Conservation (phyloP, 106 monocot species). For the Dendrobium officinale region DNA sequence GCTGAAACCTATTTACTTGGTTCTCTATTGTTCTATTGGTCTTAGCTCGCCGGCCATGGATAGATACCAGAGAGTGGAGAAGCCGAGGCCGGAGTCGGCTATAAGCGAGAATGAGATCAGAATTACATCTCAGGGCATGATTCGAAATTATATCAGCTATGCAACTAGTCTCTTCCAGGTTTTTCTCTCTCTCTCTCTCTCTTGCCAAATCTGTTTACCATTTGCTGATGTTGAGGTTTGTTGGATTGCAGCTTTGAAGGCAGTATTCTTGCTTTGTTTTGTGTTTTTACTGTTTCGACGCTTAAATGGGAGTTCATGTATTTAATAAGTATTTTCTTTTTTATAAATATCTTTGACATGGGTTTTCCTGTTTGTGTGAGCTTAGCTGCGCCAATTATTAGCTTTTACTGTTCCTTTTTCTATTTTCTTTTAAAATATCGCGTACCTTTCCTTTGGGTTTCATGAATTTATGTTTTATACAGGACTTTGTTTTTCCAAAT, state of each 20-base stretch:
- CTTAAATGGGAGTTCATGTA: too few species aligned
- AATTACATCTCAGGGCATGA: not conserved
- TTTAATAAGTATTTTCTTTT: too few species aligned
- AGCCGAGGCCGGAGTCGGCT: conserved; percentile 1
- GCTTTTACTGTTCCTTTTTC: not conserved
- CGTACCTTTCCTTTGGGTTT: not conserved
- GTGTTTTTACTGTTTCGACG: not conserved
- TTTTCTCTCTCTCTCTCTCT: not conserved
- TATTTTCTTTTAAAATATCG: not conserved
- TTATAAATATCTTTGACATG: not conserved
- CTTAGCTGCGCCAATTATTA: not conserved
- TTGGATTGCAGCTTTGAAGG: not conserved
- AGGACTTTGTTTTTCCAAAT: not conserved
- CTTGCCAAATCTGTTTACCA: not conserved
- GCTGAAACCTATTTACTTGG: too few species aligned
- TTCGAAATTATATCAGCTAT: not conserved
- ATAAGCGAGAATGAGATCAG: conserved; percentile 3
- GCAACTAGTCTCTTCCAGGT: conserved; percentile 1
- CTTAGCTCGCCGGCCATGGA: not conserved
- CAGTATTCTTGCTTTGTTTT: not conserved
- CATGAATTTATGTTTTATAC: not conserved
- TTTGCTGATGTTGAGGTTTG: not conserved
- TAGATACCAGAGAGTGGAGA: conserved; percentile 1
- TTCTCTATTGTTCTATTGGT: not conserved
- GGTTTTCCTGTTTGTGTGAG: not conserved